Evolutionary conservation across 768 basidiomycete genomes (phyloP).

Genomic region (Mycena vitilis): DNA sequence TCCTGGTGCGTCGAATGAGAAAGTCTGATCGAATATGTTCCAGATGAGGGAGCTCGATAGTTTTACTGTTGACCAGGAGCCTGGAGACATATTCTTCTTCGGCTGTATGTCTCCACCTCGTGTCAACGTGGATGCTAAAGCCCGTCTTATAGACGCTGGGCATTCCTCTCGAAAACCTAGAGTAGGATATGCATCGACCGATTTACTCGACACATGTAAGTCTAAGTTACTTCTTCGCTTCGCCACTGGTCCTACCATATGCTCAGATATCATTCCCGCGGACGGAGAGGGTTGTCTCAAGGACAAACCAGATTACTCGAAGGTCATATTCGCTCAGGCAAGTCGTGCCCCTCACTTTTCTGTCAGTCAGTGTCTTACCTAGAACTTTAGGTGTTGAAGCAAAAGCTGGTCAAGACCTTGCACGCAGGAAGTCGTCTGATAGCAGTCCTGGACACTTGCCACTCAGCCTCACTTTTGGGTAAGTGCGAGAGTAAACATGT

Average conservation of each 20-base stretch:
- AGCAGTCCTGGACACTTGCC: not conserved
- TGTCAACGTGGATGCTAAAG: not conserved
- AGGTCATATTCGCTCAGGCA: not conserved
- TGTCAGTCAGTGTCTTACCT: no score
- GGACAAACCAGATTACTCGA: not conserved
- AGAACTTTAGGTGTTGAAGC: not conserved
- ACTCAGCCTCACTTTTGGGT: not conserved
- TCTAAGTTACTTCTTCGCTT: not conserved
- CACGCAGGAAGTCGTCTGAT: not conserved
- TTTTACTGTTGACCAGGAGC: constrained; percentile 1
- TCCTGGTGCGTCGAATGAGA: not conserved
- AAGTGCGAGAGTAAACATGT: not conserved
- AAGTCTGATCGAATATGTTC: not conserved
- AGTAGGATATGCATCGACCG: not conserved
- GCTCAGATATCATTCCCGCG: not conserved
- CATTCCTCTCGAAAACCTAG: not conserved
- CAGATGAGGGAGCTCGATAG: constrained; percentile 12
- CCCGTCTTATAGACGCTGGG: not conserved
- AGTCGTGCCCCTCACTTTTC: not conserved
- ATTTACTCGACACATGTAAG: not conserved
- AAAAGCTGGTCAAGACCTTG: not conserved
- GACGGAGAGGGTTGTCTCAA: not conserved
- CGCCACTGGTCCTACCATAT: not conserved
- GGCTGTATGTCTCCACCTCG: not conserved
- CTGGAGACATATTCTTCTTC: constrained; percentile 13